phyloP scores from a whole-genome alignment of 495 filamentous ascomycete species.

The Copromyces sp. region DNA sequence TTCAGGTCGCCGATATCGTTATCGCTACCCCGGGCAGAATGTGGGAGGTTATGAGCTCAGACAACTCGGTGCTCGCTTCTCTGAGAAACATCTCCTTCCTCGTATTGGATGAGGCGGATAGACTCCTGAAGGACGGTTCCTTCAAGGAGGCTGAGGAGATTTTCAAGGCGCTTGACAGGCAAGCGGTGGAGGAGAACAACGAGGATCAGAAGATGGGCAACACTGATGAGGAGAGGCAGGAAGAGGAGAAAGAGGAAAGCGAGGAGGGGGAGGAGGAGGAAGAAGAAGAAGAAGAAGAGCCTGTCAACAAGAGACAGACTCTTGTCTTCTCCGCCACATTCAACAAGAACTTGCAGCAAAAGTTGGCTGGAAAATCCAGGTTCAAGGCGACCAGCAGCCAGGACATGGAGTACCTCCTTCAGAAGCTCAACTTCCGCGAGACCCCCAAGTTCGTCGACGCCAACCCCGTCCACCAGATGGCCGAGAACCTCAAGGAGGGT shows the following conservation, averaged over 20 bases:
- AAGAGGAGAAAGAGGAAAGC: slow-evolving; percentile 22
- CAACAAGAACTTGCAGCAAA: slow-evolving; percentile 79
- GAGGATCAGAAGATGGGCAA: slow-evolving; percentile 21
- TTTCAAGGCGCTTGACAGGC: slow-evolving; percentile 58
- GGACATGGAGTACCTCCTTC: slow-evolving; percentile 84
- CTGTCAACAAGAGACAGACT: slow-evolving; percentile 55
- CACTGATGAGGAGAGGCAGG: slow-evolving; percentile 30
- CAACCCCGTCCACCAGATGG: slow-evolving; percentile 80
- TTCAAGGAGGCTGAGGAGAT: slow-evolving; percentile 92
- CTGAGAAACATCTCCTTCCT: slow-evolving; percentile 67
- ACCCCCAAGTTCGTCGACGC: slow-evolving; percentile 86
- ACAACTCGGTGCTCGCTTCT: slow-evolving; percentile 40
- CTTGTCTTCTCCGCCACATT: slow-evolving; percentile 97
- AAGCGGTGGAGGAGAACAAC: neutral
- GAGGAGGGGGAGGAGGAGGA: slow-evolving; percentile 25
- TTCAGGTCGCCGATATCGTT: slow-evolving; percentile 72
- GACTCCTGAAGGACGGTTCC: slow-evolving; percentile 82
- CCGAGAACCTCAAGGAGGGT: slow-evolving; percentile 73
- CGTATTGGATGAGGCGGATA: slow-evolving; percentile 90
- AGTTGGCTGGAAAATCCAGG: slow-evolving; percentile 66
- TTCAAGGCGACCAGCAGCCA: slow-evolving; percentile 57
- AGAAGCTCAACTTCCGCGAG: slow-evolving; percentile 79
- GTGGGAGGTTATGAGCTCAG: slow-evolving; percentile 83
- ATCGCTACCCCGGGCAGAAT: slow-evolving; percentile 85
- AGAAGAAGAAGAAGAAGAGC: slow-evolving; percentile 19